Evolutionary conservation across 2,329 filamentous ascomycete species (phyloP), one percentile per base, ranked within the genome.

Genomic region (Cercospora zeina): DNA sequence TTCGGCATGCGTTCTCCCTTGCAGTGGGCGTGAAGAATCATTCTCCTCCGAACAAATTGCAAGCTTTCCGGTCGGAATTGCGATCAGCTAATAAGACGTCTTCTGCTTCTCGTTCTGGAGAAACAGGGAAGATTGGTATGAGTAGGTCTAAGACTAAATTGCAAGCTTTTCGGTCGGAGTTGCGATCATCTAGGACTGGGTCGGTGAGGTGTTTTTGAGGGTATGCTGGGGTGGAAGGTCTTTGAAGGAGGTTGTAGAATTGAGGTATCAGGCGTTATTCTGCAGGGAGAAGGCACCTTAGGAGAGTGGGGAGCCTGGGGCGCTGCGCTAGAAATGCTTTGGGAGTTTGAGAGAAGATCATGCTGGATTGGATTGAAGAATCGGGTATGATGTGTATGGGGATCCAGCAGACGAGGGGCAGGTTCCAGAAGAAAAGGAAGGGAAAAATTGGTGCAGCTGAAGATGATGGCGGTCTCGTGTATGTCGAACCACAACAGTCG

Each of bases 371-470:
- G n/a, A n/a, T n/a, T n/a, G n/a, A n/a, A 73, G 68, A 65, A 89
- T 87, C 70, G 87, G 85, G 74, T 89, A 88, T 66, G 79, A 83
- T 67, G 81, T 85, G 1, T 88, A 87, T 67, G 73, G n/a, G n/a
- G n/a, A n/a, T n/a, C n/a, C n/a, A n/a, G n/a, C n/a, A n/a, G n/a
- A n/a, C n/a, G n/a, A n/a, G n/a, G n/a, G n/a, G n/a, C n/a, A n/a
- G n/a, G n/a, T n/a, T n/a, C n/a, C n/a, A n/a, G n/a, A 81, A 60
- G 84, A 87, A 67, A 82, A 85, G 7, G 27, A 33, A n/a, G n/a
- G n/a, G n/a, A n/a, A n/a, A 11, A 45, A 19, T 14, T 13, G 11
- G 9, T 7, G 27, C 30, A 27, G 21, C 8, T 14, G 37, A 27
- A n/a, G n/a, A n/a, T n/a, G n/a, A n/a, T n/a, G n/a, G n/a, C n/a